These are phyloP conservation scores for Nakazawaea holstii DNA, from an alignment of 805 yeast species.

Conservation along the genomic window DNA sequence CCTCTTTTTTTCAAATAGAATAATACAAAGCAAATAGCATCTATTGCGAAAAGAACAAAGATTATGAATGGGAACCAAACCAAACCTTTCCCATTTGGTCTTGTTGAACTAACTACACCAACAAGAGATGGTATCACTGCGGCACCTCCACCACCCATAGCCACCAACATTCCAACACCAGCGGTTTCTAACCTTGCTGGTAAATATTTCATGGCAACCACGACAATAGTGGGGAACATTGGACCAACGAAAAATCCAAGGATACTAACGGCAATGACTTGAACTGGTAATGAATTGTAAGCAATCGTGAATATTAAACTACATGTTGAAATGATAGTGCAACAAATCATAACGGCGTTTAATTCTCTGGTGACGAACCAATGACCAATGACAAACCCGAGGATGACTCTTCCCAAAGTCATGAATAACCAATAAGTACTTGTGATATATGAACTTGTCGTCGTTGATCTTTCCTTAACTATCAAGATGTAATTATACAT, in stretches of 20 bases:
- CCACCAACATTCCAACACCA: slow-evolving; percentile 72
- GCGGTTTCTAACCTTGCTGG: slow-evolving; percentile 57
- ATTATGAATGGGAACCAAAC: slow-evolving; percentile 24
- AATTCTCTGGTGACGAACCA: slow-evolving; percentile 33
- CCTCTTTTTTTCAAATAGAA: neutral
- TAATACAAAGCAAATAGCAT: slow-evolving; percentile 13
- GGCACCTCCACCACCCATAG: slow-evolving; percentile 81
- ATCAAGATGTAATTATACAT: slow-evolving; percentile 40
- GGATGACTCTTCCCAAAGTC: slow-evolving; percentile 39
- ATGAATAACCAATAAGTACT: slow-evolving; percentile 47
- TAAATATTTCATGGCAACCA: slow-evolving; percentile 54
- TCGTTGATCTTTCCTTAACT: slow-evolving; percentile 30
- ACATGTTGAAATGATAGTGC: slow-evolving; percentile 27
- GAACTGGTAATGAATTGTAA: slow-evolving; percentile 17
- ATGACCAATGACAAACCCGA: slow-evolving; percentile 45
- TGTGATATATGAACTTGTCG: slow-evolving; percentile 39
- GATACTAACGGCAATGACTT: slow-evolving; percentile 30
- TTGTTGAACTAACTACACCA: slow-evolving; percentile 39
- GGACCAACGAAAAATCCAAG: slow-evolving; percentile 52
- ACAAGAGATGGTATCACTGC: slow-evolving; percentile 65
- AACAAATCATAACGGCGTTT: slow-evolving; percentile 36
- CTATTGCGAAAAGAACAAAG: slow-evolving; percentile 17
- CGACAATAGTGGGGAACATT: slow-evolving; percentile 62
- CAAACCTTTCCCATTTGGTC: slow-evolving; percentile 25
- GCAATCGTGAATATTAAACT: slow-evolving; percentile 28